phyloP scores from a whole-genome alignment of 1,284 basidiomycete genomes.

The Pascua guehoae region DNA sequence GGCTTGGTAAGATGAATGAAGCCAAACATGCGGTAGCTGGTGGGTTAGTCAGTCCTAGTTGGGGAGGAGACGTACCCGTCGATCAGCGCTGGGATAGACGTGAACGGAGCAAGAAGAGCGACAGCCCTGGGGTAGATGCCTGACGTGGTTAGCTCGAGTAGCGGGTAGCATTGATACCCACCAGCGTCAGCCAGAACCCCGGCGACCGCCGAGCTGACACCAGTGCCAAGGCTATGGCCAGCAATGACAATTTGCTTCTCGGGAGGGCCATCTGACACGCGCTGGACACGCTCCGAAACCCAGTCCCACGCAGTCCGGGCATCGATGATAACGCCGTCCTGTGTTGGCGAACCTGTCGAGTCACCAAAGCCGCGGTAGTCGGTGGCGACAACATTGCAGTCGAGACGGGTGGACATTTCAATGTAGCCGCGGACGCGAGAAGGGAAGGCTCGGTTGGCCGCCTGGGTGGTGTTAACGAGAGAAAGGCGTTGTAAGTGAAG shows the following conservation, averaged over 20 bases:
- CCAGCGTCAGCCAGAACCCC: constrained; percentile 36
- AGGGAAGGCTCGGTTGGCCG: neutral
- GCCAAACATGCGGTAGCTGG: constrained; percentile 36
- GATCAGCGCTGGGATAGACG: constrained; percentile 37
- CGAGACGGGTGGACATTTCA: constrained; percentile 28
- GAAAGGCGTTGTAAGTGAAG: neutral
- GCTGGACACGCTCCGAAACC: constrained; percentile 51
- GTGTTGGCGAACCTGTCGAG: constrained; percentile 71
- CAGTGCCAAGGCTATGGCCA: constrained; percentile 85
- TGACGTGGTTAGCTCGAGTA: constrained; percentile 4
- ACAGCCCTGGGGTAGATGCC: constrained; percentile 35
- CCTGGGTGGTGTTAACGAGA: constrained; percentile 3
- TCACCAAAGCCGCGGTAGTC: constrained; percentile 94
- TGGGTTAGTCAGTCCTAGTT: neutral
- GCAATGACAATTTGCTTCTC: constrained; percentile 41
- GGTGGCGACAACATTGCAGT: constrained; percentile 70
- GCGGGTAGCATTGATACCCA: constrained; percentile 13
- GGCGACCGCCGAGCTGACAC: constrained; percentile 59
- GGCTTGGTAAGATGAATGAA: constrained; percentile 38
- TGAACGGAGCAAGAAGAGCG: constrained; percentile 43
- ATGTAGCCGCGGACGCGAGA: constrained; percentile 30
- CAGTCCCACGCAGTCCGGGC: constrained; percentile 78
- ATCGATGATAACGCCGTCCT: constrained; percentile 70
- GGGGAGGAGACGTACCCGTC: constrained; percentile 20
- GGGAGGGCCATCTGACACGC: constrained; percentile 4